Evolutionary conservation across 768 basidiomycete species (phyloP), one percentile per base, ranked within the genome.

Genomic region (Lactarius vividus): DNA sequence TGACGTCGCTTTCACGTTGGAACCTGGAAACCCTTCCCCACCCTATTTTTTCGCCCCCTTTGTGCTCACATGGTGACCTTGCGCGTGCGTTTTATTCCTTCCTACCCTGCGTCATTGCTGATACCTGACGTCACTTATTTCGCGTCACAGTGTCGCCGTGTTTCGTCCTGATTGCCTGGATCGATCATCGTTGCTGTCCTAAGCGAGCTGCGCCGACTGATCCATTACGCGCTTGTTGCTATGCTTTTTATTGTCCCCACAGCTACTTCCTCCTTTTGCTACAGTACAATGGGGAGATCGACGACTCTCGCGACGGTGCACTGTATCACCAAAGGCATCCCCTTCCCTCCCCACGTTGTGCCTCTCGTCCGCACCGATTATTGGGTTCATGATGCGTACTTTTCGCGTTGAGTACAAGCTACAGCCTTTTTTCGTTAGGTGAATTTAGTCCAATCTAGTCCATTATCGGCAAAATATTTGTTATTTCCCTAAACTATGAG

Each of bases 211-310:
- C 84, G 85, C 67, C 95, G 95, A 2, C 82, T 94, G 78, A 81
- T 86, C 78, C 91, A 85, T 74, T 96, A 91, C 77, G 73, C 87
- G 63, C 81, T 88, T 39, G 82, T 91, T 2, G 87, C 85, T n/a
- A 72, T 87, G 46, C 77, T 94, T 20, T 96, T 97, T 74, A 80
- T 92, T 44, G 81, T n/a, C 93, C 49, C 82, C 84, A 56, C 94
- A 96, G 78, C 82, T 94, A 88, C 79, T 92, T 94, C 79, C 80
- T 96, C 49, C 79, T 97, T 97, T 63, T 97, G 94, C 74, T 76
- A 78, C 35, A 85, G 84, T 26, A 81, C 92, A 79, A 83, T 64
- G 75, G 76, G 33, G 89, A 87, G 74, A 78, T 97, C 23, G 96
- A 98, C 76, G 92, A 91, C 8, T 87, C 88, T 97, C 26, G 88